Evolutionary conservation across 768 basidiomycete genomes (phyloP), one percentile per base, ranked within the genome.

Genomic region (Mycena vitilis): DNA sequence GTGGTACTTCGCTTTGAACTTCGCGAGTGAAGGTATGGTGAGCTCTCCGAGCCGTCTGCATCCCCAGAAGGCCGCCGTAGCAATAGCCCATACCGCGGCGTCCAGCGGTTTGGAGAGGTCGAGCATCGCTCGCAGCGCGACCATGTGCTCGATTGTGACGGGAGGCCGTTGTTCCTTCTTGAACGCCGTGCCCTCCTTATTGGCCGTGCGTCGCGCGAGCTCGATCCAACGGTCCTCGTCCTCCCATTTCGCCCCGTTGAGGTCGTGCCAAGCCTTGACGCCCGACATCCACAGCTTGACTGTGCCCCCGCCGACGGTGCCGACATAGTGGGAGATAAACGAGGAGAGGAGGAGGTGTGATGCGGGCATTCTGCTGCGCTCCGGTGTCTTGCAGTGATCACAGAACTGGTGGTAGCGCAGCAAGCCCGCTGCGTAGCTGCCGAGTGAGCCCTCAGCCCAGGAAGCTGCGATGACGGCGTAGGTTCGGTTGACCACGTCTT

Each of bases 391-490:
- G 1, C 67, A 30, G 2, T 51, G 40, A 60, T 85, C 77, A 51
- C 82, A 83, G 61, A 79, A 84, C 61, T 83, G 78, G 0, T 73
- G 77, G 73, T 80, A 84, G 0, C 74, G 67, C 0, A 80, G 74
- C 0, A 55, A 37, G 18, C 54, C 52, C 5, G 52, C 30, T 5
- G 34, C 52, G 52, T 53, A 53, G 16, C 5, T 53, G 12, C 16
- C 30, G 12, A 36, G 52, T 1, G 52, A 36, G 2, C 36, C 11
- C 9, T 22, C 13, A 2, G 52, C 52, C 30, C 16, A 53, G 8
- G 52, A 13, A 8, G 10, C 30, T 22, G 36, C 9, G 4, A 77
- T 56, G 16, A 66, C 48, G 13, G 60, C 58, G 5, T 65, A 42
- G 10, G 44, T 53, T 16, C 18, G 30, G 45, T 63, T 66, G 30